These are phyloP conservation scores for Triticum dicoccoides DNA, from an alignment of 176 grass and related monocot genomes.

Conservation along the genomic window DNA sequence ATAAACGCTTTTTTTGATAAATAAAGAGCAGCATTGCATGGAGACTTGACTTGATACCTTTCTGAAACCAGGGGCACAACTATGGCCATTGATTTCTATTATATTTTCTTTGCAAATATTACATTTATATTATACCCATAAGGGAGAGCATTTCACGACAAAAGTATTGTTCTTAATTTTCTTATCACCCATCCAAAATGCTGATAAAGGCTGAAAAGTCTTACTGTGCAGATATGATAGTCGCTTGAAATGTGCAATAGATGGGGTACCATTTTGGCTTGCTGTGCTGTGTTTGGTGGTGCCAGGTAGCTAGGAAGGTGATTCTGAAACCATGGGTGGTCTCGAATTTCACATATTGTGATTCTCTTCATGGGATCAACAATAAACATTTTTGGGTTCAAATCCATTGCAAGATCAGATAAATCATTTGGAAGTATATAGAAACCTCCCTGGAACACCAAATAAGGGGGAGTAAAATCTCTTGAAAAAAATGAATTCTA, in stretches of 20 bases:
- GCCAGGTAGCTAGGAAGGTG: conserved; percentile 77
- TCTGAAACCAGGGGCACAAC: too few relatives aligned
- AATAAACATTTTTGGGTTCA: conserved; percentile 88
- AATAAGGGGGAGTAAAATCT: background rate
- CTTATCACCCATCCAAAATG: background rate
- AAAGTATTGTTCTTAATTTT: background rate
- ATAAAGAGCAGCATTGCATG: background rate
- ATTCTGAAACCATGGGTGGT: conserved; percentile 78
- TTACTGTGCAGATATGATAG: background rate
- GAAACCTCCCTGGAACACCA: conserved; percentile 58
- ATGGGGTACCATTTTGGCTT: background rate
- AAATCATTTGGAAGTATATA: conserved; percentile 96
- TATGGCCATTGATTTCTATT: background rate
- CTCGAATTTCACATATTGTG: conserved; percentile 77
- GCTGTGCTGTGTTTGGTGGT: too few relatives aligned
- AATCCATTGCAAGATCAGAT: conserved; percentile 75
- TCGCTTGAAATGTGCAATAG: background rate
- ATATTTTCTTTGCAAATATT: background rate
- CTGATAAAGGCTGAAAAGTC: background rate
- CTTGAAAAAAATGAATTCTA: too few relatives aligned
- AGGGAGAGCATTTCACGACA: background rate
- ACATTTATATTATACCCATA: background rate
- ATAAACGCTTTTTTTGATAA: background rate
- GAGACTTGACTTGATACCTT: background rate
- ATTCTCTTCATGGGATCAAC: conserved; percentile 97